A percentile compares a stretch with the other conserved stretches of the same genome.
Evolutionary conservation across 768 basidiomycete species (phyloP).

Genomic region (Pleurotus tuber-regium): DNA sequence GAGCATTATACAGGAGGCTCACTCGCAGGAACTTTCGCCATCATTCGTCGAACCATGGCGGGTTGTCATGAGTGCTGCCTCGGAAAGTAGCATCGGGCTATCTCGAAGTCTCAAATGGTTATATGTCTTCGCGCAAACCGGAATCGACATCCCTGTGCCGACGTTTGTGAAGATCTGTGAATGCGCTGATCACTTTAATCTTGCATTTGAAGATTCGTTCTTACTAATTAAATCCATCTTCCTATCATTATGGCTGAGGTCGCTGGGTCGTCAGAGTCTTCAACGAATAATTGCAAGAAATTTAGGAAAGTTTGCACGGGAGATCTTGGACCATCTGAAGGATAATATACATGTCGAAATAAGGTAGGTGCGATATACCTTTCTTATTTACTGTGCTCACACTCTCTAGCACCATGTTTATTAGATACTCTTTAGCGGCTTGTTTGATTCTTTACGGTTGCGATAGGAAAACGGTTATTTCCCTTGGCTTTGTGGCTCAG

Average conservation of each 20-base stretch:
- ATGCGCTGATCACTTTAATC: conserved; percentile 34
- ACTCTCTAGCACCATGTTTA: conserved; percentile 39
- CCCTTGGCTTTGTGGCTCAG: conserved; percentile 44
- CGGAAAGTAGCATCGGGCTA: conserved; percentile 40
- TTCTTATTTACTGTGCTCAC: not conserved
- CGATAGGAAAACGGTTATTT: conserved; percentile 44
- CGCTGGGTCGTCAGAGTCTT: conserved; percentile 57
- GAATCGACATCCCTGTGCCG: conserved; percentile 56
- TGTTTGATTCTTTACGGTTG: conserved; percentile 70
- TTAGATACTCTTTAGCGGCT: conserved; percentile 58
- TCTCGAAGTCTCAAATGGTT: conserved; percentile 56
- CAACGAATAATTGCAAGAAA: conserved; percentile 43
- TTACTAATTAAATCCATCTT: conserved; percentile 54
- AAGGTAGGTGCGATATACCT: not conserved
- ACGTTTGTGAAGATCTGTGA: conserved; percentile 47
- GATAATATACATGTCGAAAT: conserved; percentile 28
- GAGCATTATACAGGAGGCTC: conserved; percentile 24
- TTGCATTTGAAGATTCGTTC: conserved; percentile 42
- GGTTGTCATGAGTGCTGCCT: conserved; percentile 42
- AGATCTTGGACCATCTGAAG: conserved; percentile 37
- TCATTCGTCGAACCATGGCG: conserved; percentile 52
- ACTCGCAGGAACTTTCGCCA: conserved; percentile 8
- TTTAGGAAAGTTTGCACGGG: conserved; percentile 25
- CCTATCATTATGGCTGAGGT: conserved; percentile 58
- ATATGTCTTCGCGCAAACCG: conserved; percentile 57